Evolutionary conservation across 371 early-diverging fungal genomes (phyloP).

Genomic region (Apophysomyces ossiformis): DNA sequence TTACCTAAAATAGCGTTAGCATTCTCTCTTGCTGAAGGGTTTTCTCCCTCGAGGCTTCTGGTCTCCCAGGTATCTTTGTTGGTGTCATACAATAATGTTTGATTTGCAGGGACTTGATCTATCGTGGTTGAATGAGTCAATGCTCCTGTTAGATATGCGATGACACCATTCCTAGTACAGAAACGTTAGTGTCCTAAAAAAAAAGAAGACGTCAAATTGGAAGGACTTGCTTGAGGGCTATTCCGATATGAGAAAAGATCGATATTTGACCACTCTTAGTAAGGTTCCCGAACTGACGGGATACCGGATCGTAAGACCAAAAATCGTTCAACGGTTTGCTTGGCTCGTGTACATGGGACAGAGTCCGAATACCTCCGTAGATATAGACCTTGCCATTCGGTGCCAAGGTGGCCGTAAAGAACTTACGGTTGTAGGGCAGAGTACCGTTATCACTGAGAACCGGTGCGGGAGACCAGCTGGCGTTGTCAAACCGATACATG

Average conservation of each 20-base stretch:
- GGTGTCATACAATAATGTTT: neutral
- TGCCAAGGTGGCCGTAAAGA: neutral
- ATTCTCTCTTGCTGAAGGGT: neutral
- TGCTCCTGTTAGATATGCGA: neutral
- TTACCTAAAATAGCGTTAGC: slow-evolving; percentile 15
- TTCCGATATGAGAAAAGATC: slow-evolving; percentile 13
- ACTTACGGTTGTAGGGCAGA: slow-evolving; percentile 10
- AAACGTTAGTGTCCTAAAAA: neutral
- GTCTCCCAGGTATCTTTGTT: neutral
- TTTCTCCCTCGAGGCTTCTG: neutral
- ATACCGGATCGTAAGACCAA: slow-evolving; percentile 18
- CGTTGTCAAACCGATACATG: slow-evolving; percentile 17
- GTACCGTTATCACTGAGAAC: slow-evolving; percentile 12
- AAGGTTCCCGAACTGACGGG: slow-evolving; percentile 9
- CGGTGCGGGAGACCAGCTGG: slow-evolving; percentile 8
- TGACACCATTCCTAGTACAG: neutral
- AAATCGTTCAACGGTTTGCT: slow-evolving; percentile 2
- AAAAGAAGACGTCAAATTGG: neutral
- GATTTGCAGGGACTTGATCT: neutral
- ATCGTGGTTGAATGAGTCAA: neutral
- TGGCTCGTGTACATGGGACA: neutral
- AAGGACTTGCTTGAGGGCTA: slow-evolving; percentile 14
- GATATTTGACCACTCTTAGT: neutral
- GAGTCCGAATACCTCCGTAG: slow-evolving; percentile 13
- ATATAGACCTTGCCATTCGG: slow-evolving; percentile 23